A percentile compares a stretch with the other conserved stretches of the same genome.
Evolutionary conservation across 2,329 filamentous ascomycete genomes (phyloP).

Genomic region (Emmonsiellopsis sp.): DNA sequence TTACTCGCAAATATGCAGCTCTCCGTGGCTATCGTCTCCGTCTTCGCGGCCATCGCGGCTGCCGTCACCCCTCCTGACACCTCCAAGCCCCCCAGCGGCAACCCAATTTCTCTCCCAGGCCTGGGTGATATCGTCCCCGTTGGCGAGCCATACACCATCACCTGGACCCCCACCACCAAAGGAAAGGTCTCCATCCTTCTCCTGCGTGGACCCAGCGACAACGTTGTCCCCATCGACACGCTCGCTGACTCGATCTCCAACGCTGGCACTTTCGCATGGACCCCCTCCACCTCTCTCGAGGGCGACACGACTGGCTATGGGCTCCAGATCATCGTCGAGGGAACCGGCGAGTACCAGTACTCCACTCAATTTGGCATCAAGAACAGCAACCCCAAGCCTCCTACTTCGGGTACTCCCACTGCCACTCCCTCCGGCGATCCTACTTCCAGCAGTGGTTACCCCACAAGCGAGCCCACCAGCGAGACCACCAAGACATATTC

Average conservation of each 20-base stretch:
- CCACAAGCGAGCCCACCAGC: conserved; percentile 3
- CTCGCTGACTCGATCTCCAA: conserved; percentile 47
- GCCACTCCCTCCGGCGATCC: conserved; percentile 7
- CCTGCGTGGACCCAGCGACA: conserved; percentile 48
- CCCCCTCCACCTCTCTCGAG: conserved; percentile 39
- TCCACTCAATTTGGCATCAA: conserved; percentile 53
- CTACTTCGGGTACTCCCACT: conserved; percentile 6
- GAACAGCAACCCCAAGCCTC: conserved; percentile 15
- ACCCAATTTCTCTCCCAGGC: conserved; percentile 45
- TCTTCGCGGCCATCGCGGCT: conserved; percentile 29
- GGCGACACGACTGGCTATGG: conserved; percentile 47
- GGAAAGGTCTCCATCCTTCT: conserved; percentile 47
- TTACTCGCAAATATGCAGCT: conserved; percentile 28
- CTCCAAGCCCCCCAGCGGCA: conserved; percentile 34
- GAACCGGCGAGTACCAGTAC: conserved; percentile 52
- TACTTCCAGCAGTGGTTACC: conserved; percentile 4
- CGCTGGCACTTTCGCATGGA: conserved; percentile 48
- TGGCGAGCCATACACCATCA: conserved; percentile 48
- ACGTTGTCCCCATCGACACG: conserved; percentile 42
- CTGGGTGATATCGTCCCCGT: conserved; percentile 46
- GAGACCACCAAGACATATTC: not conserved
- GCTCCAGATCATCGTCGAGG: conserved; percentile 51
- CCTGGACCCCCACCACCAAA: conserved; percentile 39
- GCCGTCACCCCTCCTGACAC: conserved; percentile 29
- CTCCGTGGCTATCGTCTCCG: conserved; percentile 26